Evolutionary conservation across 2,329 filamentous ascomycete species (phyloP), one percentile per base, ranked within the genome.

Genomic region (Chrysoporthe deuterocubensis): DNA sequence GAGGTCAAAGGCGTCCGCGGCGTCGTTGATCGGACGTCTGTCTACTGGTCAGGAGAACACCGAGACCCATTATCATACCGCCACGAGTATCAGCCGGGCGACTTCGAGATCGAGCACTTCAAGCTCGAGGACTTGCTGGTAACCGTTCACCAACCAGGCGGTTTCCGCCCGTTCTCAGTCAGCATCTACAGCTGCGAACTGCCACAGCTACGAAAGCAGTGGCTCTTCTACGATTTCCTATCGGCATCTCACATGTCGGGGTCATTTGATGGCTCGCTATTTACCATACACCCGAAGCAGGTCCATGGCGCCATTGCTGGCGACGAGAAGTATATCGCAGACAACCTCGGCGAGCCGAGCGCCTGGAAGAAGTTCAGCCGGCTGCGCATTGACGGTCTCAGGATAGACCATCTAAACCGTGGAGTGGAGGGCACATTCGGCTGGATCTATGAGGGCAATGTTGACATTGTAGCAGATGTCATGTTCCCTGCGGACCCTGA

Each of bases 51-150:
- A 5, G 84, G 84, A 44, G 89, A 90, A 61, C 83, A 87, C 64
- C 80, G 92, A 42, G 94, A 98, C 76, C 96, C 96, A 0, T 87
- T 94, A 69, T 92, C 91, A 2, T 97, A 95, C 78, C 90, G 93
- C 44, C 93, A 97, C 76, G 89, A 93, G 75, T 94, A 97, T 76
- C 85, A 91, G 57, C 92, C 94, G 0, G 96, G 96, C 52, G 96
- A 99, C 76, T 99, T 99, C 73, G 96, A 99, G 79, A 93, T 99
- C 66, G 94, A 98, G 74, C 92, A 90, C 16, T 99, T 99, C 85
- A 97, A 95, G 77, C 89, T 99, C 82, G 93, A 97, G 76, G 96
- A 99, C 78, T 82, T 99, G 0, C 83, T 98, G 4, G 87, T 99
- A 42, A 97, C 95, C 0, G 85, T 99, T 60, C 93, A 97, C 76